Conservation (phyloP, 2,329 filamentous ascomycete species). For the Neonectria hederae region DNA sequence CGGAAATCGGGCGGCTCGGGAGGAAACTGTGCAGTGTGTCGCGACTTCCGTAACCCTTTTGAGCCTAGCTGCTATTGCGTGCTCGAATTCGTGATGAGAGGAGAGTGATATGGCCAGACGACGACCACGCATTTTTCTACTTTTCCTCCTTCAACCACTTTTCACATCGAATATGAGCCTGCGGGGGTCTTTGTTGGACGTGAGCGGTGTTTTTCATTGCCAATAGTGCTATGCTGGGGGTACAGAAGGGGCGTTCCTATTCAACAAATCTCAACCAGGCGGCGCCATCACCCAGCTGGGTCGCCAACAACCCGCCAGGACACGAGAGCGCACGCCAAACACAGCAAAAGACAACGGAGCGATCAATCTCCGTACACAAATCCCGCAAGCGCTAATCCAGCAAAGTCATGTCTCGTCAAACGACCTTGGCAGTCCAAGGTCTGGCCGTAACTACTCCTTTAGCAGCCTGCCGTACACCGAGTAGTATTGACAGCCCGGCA, state of each 20-base stretch:
- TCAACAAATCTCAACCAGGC: constrained; percentile 5
- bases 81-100: constrained; percentile 6
- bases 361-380: constrained; percentile 10
- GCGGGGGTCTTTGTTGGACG: constrained; percentile 32
- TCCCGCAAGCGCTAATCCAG: constrained; percentile 30
- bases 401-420: constrained; percentile 36
- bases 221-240: constrained; percentile 26
- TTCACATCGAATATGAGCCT: constrained; percentile 25
- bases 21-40: not conserved
- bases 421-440: constrained; percentile 14
- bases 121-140: constrained; percentile 3
- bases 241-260: constrained; percentile 8
- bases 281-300: constrained; percentile 18
- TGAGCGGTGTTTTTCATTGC: constrained; percentile 30
- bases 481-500: constrained; percentile 76
- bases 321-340: constrained; percentile 5
- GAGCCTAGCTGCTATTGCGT: constrained; percentile 2
- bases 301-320: constrained; percentile 1
- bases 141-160: constrained; percentile 32
- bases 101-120: constrained; percentile 10
- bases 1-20: constrained; percentile 5
- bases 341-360: constrained; percentile 15
- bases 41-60: not conserved
- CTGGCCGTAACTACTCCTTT: constrained; percentile 43
- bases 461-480: constrained; percentile 68